Evolutionary conservation across 176 grass and related monocot species (phyloP).

Genomic region (Triticum urartu): DNA sequence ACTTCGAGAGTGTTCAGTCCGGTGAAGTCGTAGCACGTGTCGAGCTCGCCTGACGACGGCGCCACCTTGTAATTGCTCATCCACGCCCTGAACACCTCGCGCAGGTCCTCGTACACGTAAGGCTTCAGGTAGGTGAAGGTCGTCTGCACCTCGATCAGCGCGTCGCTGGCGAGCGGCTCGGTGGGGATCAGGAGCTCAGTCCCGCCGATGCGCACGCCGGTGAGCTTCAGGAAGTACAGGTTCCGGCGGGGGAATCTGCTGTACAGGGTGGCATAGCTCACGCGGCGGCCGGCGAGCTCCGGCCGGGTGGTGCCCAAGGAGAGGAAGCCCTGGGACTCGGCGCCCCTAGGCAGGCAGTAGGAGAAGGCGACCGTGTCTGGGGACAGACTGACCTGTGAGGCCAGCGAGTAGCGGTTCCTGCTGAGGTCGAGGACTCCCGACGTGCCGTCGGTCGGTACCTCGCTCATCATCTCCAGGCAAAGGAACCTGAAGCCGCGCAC

Average conservation of each 20-base stretch:
- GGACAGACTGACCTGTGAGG: background rate
- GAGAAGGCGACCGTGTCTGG: constrained; percentile 47
- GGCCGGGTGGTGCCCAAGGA: background rate
- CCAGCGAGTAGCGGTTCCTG: constrained; percentile 37
- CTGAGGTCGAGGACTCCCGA: constrained; percentile 47
- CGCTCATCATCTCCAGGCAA: constrained; percentile 20
- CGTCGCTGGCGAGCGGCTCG: background rate
- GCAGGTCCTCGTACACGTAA: background rate
- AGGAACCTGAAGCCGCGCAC: constrained; percentile 43
- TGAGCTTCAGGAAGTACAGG: background rate
- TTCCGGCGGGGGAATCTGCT: background rate
- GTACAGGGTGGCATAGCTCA: background rate
- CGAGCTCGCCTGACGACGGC: background rate
- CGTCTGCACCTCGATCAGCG: background rate
- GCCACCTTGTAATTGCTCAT: background rate
- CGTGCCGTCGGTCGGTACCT: background rate
- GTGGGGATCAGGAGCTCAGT: background rate
- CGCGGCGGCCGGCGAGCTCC: background rate
- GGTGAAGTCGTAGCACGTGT: constrained; percentile 42
- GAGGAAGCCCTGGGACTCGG: constrained; percentile 28
- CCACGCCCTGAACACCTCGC: background rate
- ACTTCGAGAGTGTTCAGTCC: background rate
- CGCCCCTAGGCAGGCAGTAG: constrained; percentile 56
- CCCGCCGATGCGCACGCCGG: background rate
- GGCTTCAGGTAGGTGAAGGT: background rate